Evolutionary conservation across 108 stramenopile genomes (phyloP).

Genomic region (Pelagomonas calceolata): DNA sequence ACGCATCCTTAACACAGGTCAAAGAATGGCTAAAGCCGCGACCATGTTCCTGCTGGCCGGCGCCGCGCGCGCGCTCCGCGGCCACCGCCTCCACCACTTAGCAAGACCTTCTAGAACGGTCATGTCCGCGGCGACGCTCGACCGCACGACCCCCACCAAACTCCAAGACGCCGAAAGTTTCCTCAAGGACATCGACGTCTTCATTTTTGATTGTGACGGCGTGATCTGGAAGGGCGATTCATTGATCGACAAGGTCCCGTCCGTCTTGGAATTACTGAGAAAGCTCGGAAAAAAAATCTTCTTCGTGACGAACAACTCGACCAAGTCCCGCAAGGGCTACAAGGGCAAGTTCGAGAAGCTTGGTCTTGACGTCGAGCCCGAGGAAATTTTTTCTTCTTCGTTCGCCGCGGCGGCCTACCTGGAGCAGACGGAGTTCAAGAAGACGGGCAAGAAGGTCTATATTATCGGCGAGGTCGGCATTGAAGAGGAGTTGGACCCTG

Average conservation of each 20-base stretch:
- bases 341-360: slow-evolving; percentile 84
- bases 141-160: too few relatives aligned
- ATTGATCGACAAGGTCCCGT: slow-evolving; percentile 80
- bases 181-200: slow-evolving; percentile 57
- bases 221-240: slow-evolving; percentile 96
- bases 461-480: slow-evolving; percentile 89
- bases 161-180: too few relatives aligned
- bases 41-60: too few relatives aligned
- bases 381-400: slow-evolving; percentile 83
- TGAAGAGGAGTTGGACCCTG: slow-evolving; percentile 54
- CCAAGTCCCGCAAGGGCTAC: slow-evolving; percentile 82
- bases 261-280: slow-evolving; percentile 70
- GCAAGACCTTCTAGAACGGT: too few relatives aligned
- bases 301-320: slow-evolving; percentile 97
- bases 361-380: slow-evolving; percentile 69
- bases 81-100: too few relatives aligned
- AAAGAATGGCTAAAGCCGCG: too few relatives aligned
- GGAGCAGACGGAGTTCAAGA: slow-evolving; percentile 88
- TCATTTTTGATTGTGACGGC: slow-evolving; percentile 98
- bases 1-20: too few relatives aligned
- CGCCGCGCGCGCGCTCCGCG: too few relatives aligned
- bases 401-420: slow-evolving; percentile 96
- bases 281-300: slow-evolving; percentile 80
- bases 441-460: slow-evolving; percentile 89
- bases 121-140: too few relatives aligned